phyloP scores from a whole-genome alignment of 2,329 filamentous ascomycete genomes.

The Colletotrichum siamense region DNA sequence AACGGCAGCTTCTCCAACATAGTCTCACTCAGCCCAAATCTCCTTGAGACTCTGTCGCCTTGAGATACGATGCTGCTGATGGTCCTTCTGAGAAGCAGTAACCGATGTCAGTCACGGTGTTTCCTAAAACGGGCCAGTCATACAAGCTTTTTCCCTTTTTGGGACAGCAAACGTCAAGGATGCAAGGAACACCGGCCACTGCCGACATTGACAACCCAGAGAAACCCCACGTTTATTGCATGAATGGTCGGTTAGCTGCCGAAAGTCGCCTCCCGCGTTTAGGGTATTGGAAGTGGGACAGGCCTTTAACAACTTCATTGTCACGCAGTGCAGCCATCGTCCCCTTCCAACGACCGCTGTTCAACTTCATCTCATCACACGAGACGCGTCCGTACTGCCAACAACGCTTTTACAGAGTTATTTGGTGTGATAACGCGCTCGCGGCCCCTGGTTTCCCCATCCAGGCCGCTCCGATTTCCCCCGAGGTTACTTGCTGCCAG shows the following conservation, averaged over 20 bases:
- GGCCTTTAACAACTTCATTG: not conserved
- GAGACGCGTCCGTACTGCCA: not conserved
- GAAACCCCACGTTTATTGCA: not conserved
- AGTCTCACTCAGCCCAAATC: not conserved
- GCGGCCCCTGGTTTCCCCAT: not conserved
- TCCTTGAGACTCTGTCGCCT: not conserved
- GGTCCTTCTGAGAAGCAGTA: not conserved
- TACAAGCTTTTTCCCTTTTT: not conserved
- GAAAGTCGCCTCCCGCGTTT: not conserved
- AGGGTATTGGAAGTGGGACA: not conserved
- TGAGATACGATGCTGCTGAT: not conserved
- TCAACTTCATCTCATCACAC: not conserved
- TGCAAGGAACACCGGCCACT: not conserved
- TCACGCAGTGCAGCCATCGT: not conserved
- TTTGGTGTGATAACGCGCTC: not conserved
- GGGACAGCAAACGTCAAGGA: not conserved
- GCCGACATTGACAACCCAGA: not conserved
- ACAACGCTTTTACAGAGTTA: not conserved
- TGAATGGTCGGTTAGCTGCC: not conserved
- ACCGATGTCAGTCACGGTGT: not conserved
- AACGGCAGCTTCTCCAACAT: not conserved
- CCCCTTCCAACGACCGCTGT: not conserved
- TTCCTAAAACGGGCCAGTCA: not conserved
- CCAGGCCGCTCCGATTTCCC: not conserved
- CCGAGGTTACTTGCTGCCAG: not conserved